Percentiles rank a stretch among this genome's conserved stretches.
These are phyloP conservation scores for Suhomyces xylopsoci DNA, from an alignment of 805 yeast genomes.

Conservation along the genomic window DNA sequence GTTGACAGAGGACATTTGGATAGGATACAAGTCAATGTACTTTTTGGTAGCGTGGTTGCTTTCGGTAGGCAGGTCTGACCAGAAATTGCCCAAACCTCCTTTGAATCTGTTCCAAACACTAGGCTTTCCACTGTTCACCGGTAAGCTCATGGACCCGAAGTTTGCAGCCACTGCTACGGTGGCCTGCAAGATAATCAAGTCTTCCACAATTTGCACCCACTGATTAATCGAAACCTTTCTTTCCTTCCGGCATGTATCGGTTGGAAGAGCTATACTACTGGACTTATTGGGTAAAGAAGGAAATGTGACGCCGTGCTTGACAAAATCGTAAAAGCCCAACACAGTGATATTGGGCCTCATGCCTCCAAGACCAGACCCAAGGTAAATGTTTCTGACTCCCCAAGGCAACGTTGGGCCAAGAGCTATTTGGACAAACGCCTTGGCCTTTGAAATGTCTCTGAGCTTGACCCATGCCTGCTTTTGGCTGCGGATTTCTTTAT, in stretches of 20 bases:
- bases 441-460: conserved; percentile 72
- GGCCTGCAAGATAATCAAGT: conserved; percentile 79
- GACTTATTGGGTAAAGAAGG: conserved; percentile 18
- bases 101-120: conserved; percentile 5
- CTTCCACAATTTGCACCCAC: conserved; percentile 94
- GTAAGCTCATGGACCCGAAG: conserved; percentile 65
- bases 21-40: conserved; percentile 88
- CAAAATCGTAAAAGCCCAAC: conserved; percentile 78
- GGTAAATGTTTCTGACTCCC: conserved; percentile 90
- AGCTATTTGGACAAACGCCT: conserved; percentile 92
- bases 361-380: conserved; percentile 97
- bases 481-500: conserved; percentile 67
- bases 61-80: conserved; percentile 1
- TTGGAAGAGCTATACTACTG: conserved; percentile 48
- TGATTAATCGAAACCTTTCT: conserved; percentile 65
- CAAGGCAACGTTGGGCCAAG: conserved; percentile 84
- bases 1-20: conserved; percentile 89
- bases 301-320: conserved; percentile 34
- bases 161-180: conserved; percentile 95
- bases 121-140: conserved; percentile 37
- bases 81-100: neutral
- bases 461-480: conserved; percentile 80
- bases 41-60: conserved; percentile 24
- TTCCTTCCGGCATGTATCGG: conserved; percentile 75
- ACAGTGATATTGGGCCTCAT: conserved; percentile 97